Conservation (phyloP, 768 basidiomycete species). For the Galerina sulciceps region DNA sequence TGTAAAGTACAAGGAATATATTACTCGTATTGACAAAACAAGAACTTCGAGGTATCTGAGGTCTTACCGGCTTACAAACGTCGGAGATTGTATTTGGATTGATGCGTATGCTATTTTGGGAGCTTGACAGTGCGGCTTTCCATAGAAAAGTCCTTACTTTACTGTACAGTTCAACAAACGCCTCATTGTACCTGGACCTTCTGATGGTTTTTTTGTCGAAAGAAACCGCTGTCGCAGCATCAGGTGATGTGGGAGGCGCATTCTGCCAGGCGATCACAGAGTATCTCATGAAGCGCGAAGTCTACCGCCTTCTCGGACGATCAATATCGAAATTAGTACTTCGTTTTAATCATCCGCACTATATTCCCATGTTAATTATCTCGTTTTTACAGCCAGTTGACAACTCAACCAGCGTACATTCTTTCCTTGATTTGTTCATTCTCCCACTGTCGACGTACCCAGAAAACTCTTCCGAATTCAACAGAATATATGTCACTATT, state of each 20-base stretch:
- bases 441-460: slow-evolving; percentile 39
- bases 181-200: slow-evolving; percentile 52
- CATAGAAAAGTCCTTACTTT: no score
- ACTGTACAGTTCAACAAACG: slow-evolving; percentile 47
- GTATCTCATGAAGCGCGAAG: slow-evolving; percentile 49
- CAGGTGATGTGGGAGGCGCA: slow-evolving; percentile 36
- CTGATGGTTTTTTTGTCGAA: slow-evolving; percentile 51
- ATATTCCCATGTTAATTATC: neutral
- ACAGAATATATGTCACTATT: slow-evolving; percentile 41
- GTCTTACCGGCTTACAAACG: no score
- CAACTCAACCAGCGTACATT: slow-evolving; percentile 50
- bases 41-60: no score
- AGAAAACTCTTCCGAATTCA: slow-evolving; percentile 25
- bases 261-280: slow-evolving; percentile 38
- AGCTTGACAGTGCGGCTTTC: no score
- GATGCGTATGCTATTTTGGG: no score
- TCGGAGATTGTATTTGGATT: no score
- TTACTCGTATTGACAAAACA: no score
- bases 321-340: slow-evolving; percentile 56
- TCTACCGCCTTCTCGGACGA: slow-evolving; percentile 46
- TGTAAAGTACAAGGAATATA: no score
- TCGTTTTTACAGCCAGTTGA: slow-evolving; percentile 49
- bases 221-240: slow-evolving; percentile 18
- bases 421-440: slow-evolving; percentile 49
- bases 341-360: slow-evolving; percentile 5